Percentiles rank a stretch among this genome's conserved stretches.
Conservation (phyloP, 139 green algal species). For the Chlamydomonas sphaeroides region DNA sequence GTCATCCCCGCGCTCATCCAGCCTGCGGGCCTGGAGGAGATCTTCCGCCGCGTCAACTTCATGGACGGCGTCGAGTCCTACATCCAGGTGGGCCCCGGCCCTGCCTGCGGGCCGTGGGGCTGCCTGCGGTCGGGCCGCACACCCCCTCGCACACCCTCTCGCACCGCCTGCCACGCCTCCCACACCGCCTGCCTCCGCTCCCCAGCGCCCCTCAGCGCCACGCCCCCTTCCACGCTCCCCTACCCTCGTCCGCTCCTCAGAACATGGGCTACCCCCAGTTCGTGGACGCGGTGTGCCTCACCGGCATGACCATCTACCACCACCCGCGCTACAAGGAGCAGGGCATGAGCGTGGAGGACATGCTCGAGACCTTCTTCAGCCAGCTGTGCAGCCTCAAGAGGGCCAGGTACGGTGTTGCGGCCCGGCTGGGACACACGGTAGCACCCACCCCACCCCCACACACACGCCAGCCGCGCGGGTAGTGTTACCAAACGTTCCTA, state of each 20-base stretch:
- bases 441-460: not conserved
- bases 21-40: constrained; percentile 58
- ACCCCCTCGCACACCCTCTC: no score
- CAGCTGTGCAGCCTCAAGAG: constrained; percentile 41
- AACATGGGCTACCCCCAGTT: constrained; percentile 54
- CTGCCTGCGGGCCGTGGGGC: no score
- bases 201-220: no score
- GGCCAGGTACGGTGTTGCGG: no score
- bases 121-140: no score
- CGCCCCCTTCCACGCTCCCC: not conserved
- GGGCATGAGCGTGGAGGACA: constrained; percentile 40
- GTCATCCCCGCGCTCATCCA: constrained; percentile 58
- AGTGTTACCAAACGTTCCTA: no score
- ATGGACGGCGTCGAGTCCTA: constrained; percentile 31
- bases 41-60: constrained; percentile 52
- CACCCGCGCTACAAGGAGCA: constrained; percentile 46
- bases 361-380: constrained; percentile 59
- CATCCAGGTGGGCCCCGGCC: constrained; percentile 17
- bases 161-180: no score
- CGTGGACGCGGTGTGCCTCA: constrained; percentile 48
- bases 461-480: not conserved
- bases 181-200: no score
- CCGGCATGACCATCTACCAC: constrained; percentile 49
- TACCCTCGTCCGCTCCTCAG: constrained; percentile 9
- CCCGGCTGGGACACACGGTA: no score